Base-by-base conservation (phyloP, 2,329 filamentous ascomycete genomes). In the Pleoardoris graminearum region DNA sequence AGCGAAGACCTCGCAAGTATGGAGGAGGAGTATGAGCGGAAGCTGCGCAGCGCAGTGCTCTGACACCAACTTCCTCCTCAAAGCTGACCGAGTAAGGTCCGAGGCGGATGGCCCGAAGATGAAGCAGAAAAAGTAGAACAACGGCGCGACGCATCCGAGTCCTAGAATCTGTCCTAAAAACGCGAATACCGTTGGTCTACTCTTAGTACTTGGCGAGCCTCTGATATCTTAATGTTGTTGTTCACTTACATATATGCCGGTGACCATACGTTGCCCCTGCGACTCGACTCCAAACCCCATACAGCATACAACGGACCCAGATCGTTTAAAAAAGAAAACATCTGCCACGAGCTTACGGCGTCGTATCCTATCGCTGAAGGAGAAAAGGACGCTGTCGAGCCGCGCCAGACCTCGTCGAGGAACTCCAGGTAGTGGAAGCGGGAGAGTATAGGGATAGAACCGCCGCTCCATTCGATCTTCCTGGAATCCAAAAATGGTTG, bases 251-350 rank as follows among this genome's bases (percentile, higher is more conserved):
- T 16, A 30, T 42, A 50, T 16, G 47, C 47, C 17, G 23, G 27
- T 17, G 37, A 10, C 37, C 47, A 42, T 25, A 10, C 22, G 17
- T 43, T 50, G 6, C 36, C 47, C 17, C 17, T 27, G 7, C 47
- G 36, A 27, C 16, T 22, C 17, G 36, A 42, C 19, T 50, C 47
- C 36, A 50, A 27, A 8, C 32, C 3, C 29, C 47, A 50, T 7
- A 43, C 32, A 3, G 38, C 38, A 36, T 42, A 50, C 47, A 50
- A 6, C 16, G 47, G 47, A 25, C 47, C 47, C 29, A 50, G 10
- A 35, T 50, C 38, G 22, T 32, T 42, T 19, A 50, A 16, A 23
- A 50, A 50, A 3, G 36, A 21, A 25, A 50, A 43, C 38, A 35
- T 43, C 27, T 50, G 47, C 47, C 47, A 50, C 21, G 37, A 19